Conservation (phyloP, 108 stramenopile species). For the Skeletonema marinoi region DNA sequence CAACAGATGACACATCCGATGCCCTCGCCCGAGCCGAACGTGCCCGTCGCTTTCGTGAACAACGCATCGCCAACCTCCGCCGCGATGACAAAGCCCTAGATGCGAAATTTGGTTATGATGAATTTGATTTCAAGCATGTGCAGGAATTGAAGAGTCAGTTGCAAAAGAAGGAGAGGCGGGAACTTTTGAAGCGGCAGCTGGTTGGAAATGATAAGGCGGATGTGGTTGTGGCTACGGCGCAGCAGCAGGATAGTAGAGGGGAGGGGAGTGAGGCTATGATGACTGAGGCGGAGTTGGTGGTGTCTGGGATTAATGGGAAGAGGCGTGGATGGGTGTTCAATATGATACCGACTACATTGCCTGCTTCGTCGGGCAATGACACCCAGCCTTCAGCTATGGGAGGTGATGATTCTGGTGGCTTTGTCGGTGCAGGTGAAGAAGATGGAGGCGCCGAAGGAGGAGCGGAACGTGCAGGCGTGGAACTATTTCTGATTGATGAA, state of each 20-base stretch:
- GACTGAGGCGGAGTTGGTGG: constrained; percentile 41
- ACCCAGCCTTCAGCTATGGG: constrained; percentile 6
- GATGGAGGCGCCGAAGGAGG: constrained; percentile 24
- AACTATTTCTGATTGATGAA: constrained; percentile 89
- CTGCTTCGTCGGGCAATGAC: constrained; percentile 14
- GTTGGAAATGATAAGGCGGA: background rate
- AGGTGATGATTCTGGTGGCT: background rate
- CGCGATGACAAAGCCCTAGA: constrained; percentile 57
- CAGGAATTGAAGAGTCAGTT: constrained; percentile 3
- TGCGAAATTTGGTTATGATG: constrained; percentile 62
- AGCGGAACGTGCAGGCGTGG: constrained; percentile 79
- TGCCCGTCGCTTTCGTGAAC: constrained; percentile 38
- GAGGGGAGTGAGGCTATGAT: constrained; percentile 42
- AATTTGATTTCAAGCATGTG: constrained; percentile 45
- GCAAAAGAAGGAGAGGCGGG: constrained; percentile 3
- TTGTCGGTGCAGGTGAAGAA: constrained; percentile 28
- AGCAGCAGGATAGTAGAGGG: constrained; percentile 11
- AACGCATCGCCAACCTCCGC: constrained; percentile 30
- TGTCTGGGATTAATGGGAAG: constrained; percentile 15
- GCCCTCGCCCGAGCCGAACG: constrained; percentile 32
- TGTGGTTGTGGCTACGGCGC: constrained; percentile 2
- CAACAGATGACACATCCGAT: constrained; percentile 21
- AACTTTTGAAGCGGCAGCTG: constrained; percentile 1
- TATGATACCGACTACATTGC: constrained; percentile 87
- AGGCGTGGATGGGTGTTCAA: constrained; percentile 91